Conservation (phyloP, 164 flowering plant genomes). For the Chimonanthus salicifolius region DNA sequence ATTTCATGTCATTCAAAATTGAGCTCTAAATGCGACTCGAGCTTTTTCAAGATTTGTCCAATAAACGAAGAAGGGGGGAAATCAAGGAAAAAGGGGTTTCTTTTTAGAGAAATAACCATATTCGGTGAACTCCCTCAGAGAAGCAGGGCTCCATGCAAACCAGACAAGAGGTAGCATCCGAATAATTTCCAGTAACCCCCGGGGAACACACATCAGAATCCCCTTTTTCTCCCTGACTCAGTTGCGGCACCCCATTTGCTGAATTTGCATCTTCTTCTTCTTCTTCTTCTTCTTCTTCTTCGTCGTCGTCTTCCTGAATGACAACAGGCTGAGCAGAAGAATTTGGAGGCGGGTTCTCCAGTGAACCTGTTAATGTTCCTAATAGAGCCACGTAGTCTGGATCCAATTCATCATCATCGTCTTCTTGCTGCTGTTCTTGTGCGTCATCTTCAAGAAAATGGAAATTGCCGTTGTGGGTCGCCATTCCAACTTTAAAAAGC, state of each 20-base stretch:
- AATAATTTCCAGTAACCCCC: neutral
- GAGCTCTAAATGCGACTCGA: too few relatives aligned
- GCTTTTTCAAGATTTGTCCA: too few relatives aligned
- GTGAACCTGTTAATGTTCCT: neutral
- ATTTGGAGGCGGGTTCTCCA: neutral
- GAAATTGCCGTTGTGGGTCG: neutral
- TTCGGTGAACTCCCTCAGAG: neutral
- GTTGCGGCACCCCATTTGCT: neutral
- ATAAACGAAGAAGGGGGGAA: neutral
- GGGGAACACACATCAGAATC: neutral
- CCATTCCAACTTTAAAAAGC: neutral
- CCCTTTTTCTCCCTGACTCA: neutral
- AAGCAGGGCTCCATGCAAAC: conserved; percentile 5
- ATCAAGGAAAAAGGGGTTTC: neutral
- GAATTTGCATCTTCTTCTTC: neutral
- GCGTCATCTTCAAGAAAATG: neutral
- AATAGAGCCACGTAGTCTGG: neutral
- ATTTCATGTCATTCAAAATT: too few relatives aligned
- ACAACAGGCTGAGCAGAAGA: neutral
- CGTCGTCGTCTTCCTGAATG: neutral
- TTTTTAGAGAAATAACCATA: neutral
- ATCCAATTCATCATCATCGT: neutral
- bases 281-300: neutral
- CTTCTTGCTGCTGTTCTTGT: neutral
- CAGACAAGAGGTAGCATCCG: neutral